phyloP scores from a whole-genome alignment of 202 grass and related monocot species.

The Cymbopogon flexuosus region DNA sequence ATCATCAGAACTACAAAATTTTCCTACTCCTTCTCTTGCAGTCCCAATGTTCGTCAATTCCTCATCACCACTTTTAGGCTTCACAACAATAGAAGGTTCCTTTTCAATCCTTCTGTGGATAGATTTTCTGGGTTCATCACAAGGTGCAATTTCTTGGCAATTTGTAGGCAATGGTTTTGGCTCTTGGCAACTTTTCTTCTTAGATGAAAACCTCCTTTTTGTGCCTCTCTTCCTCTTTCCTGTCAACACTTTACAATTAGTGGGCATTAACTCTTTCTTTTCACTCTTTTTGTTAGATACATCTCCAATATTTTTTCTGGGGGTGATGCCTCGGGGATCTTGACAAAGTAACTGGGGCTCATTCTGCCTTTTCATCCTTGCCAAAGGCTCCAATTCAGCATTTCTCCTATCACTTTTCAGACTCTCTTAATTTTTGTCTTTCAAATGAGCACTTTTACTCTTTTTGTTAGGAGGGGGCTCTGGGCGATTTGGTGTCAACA shows the following conservation, averaged over 20 bases:
- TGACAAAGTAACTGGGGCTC: no score
- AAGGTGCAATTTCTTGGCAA: conserved; percentile 21
- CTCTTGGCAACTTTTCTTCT: conserved; percentile 11
- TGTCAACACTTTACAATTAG: background rate
- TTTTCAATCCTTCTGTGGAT: conserved; percentile 25
- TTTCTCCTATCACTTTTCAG: background rate
- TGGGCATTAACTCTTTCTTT: conserved; percentile 19
- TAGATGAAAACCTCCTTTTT: background rate
- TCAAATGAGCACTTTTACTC: conserved; percentile 12
- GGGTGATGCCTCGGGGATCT: background rate
- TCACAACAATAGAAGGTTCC: background rate
- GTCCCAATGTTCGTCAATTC: conserved; percentile 8
- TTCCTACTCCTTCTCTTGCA: conserved; percentile 17
- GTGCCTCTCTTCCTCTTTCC: conserved; percentile 45
- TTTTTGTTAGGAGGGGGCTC: background rate
- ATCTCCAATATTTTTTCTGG: conserved; percentile 1
- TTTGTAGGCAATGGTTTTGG: background rate
- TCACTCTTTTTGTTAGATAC: conserved; percentile 18
- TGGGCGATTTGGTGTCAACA: background rate
- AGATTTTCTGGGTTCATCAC: conserved; percentile 23
- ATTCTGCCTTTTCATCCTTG: no score
- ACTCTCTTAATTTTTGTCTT: conserved; percentile 7
- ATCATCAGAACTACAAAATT: conserved; percentile 31
- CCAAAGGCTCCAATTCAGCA: background rate
- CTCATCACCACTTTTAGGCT: conserved; percentile 19